Base-by-base conservation (phyloP, 257 asterid genomes). In the Nicotiana undulata region DNA sequence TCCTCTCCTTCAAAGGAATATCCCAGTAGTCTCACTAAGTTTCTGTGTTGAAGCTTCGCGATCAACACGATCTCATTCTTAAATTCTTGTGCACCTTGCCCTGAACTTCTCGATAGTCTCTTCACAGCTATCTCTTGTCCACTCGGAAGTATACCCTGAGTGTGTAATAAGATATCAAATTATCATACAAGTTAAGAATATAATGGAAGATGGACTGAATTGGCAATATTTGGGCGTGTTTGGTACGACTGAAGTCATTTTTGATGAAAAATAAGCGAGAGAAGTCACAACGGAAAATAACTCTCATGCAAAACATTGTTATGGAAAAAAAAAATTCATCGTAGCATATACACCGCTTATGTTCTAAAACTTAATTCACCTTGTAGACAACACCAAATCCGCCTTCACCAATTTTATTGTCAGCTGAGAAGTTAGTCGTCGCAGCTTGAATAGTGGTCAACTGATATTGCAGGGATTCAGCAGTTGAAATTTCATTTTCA, bases 41-140 rank as follows among this genome's bases (percentile, higher is more conserved):
- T 78, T 13, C 80, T 81, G 9, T 86, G 88, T 76, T 83, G 82
- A 72, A 86, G 88, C 59, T 75, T 85, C 11, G 85, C 84, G 34
- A 85, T 65, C 31, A 85, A 34, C 7, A 58, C 1, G 0, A 83
- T 83, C 78, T 83, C 86, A 12, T 82, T 86, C 75, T 67, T 80
- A 16, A 85, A 85, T 75, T 85, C 86, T 80, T 68, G n/a, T 37
- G 20, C 26, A 10, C 89, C 86, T 83, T 86, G 89, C 3, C 80
- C n/a, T 0, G 89, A 83, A 60, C 64, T 32, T 60, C 22, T 32
- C 0, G 85, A 83, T 46, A 86, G 49, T 44, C 83, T 83, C 59
- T 86, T 86, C 15, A 86, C 86, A 8, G 85, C 85, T 55, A 81
- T 22, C 4, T 76, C 76, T 79, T 79, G 58, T 1, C 87, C 87